Evolutionary conservation across 2,329 filamentous ascomycete genomes (phyloP), one percentile per base, ranked within the genome.

Genomic region (Ascocoryne sarcoides): DNA sequence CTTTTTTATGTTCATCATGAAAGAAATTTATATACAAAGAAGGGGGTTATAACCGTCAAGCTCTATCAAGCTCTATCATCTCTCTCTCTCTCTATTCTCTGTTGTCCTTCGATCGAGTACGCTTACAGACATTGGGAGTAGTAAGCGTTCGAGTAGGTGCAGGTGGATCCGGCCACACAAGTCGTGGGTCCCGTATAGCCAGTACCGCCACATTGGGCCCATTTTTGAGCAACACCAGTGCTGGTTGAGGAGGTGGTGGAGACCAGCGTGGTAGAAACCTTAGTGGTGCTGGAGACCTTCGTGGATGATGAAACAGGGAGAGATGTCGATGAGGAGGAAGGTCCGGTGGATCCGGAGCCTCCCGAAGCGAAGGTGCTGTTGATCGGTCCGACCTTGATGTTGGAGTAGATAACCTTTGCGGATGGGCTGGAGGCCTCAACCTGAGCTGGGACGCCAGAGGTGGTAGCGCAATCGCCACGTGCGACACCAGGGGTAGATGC

Each of bases 381-480:
- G 36, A 60, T 56, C 12, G 54, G 47, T 4, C 57, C 56, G 16
- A 56, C 42, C 45, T 58, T 59, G 42, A 60, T 59, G 31, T 60
- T 59, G 32, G 58, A 57, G 41, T 58, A 56, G 26, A 47, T 48
- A 61, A 69, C 68, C 46, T 46, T 55, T 10, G 73, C 61, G 59
- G 67, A 64, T 31, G 72, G 64, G 10, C 58, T 53, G 37, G 61
- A 49, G 12, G 57, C 31, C 61, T 77, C 69, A 32, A 80, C 59
- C 3, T 68, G 65, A 20, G 55, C 42, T 18, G 75, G 75, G 21
- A 61, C 65, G 32, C 76, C 76, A 15, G 71, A 72, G 49, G 57
- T 62, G 34, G 65, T 67, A 36, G 66, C 42, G 60, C 76, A 81
- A 26, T 65, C 62, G 40, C 77, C 77, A 53, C 76, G 73, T 31